phyloP scores from a whole-genome alignment of 2,329 filamentous ascomycete genomes.

The Cladosporium sp. region DNA sequence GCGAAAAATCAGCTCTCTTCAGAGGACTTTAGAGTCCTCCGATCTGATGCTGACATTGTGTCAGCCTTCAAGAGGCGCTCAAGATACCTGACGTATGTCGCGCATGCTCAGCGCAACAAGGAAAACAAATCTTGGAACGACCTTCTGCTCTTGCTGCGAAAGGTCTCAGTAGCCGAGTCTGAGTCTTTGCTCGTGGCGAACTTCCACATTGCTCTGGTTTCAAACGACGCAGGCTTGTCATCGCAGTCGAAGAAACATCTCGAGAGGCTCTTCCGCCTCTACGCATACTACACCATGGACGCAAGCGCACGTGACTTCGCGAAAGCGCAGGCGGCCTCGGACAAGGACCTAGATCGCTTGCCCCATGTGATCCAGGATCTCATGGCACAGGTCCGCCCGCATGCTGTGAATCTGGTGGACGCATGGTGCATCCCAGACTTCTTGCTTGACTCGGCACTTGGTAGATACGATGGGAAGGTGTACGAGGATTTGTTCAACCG shows the following conservation, averaged over 20 bases:
- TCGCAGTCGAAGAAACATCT: slow-evolving; percentile 30
- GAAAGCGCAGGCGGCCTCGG: slow-evolving; percentile 37
- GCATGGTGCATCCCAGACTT: slow-evolving; percentile 49
- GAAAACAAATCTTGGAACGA: slow-evolving; percentile 44
- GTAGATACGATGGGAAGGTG: slow-evolving; percentile 46
- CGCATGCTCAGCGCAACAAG: slow-evolving; percentile 39
- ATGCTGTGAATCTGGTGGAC: slow-evolving; percentile 48
- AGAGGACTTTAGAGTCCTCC: slow-evolving; percentile 26
- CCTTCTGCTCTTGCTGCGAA: slow-evolving; percentile 38
- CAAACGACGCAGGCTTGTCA: slow-evolving; percentile 21
- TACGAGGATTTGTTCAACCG: slow-evolving; percentile 49
- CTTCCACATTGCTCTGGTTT: slow-evolving; percentile 38
- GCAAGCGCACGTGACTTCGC: slow-evolving; percentile 40
- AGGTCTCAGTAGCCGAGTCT: slow-evolving; percentile 41
- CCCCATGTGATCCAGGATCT: slow-evolving; percentile 38
- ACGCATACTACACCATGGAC: slow-evolving; percentile 44
- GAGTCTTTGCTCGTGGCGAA: slow-evolving; percentile 44
- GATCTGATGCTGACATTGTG: slow-evolving; percentile 36
- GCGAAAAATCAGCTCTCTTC: slow-evolving; percentile 26
- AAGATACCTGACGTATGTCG: slow-evolving; percentile 37
- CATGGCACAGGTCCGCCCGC: slow-evolving; percentile 44
- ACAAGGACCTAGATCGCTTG: slow-evolving; percentile 37
- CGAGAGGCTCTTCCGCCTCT: slow-evolving; percentile 42
- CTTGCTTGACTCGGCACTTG: slow-evolving; percentile 46
- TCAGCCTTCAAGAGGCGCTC: slow-evolving; percentile 41